Conservation (phyloP, 2,329 filamentous ascomycete species). For the Dichotomopilus funicola region DNA sequence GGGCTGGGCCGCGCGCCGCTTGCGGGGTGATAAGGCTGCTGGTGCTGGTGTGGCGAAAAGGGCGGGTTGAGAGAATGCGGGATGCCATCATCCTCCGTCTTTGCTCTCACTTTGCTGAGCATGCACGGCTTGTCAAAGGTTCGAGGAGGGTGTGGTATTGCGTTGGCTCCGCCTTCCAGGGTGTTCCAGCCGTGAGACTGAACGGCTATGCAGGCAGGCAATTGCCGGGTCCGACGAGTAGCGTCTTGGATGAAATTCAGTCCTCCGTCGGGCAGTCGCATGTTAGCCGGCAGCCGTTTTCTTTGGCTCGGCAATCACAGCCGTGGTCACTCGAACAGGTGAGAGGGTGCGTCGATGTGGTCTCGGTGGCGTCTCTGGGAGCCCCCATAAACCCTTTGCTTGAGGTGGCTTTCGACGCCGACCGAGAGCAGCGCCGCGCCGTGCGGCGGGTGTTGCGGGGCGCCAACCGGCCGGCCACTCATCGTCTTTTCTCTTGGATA, state of each 20-base stretch:
- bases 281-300: neutral
- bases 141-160: constrained; percentile 20
- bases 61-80: neutral
- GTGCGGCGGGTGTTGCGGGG: neutral
- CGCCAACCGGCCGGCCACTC: constrained; percentile 1
- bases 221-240: constrained; percentile 15
- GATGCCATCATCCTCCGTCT: neutral
- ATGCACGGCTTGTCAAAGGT: neutral
- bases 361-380: no score
- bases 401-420: no score
- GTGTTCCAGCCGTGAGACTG: constrained; percentile 9
- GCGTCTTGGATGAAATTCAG: neutral
- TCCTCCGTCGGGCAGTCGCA: neutral
- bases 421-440: neutral
- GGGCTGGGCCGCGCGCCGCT: neutral
- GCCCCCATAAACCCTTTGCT: no score
- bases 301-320: neutral
- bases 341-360: no score
- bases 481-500: neutral
- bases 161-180: constrained; percentile 16
- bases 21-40: neutral
- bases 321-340: no score
- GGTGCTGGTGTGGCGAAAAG: constrained; percentile 1
- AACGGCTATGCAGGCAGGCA: constrained; percentile 21
- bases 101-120: neutral